A percentile compares a stretch with the other conserved stretches of the same genome.
Conservation (phyloP, 2,329 filamentous ascomycete species). For the Neodidymelliopsis sp. region DNA sequence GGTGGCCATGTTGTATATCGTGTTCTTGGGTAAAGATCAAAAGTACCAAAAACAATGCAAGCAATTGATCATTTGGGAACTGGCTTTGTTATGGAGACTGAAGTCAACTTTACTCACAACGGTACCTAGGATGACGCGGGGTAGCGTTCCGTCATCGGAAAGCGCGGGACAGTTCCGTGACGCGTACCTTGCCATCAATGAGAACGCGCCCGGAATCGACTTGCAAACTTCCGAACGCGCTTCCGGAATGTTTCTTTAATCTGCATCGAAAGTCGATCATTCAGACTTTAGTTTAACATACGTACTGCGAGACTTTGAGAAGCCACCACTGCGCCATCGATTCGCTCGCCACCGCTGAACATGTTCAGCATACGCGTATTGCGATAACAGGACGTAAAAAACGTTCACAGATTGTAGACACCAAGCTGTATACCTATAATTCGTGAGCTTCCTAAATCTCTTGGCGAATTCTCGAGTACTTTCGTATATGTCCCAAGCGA, state of each 20-base stretch:
- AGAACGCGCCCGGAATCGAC: not conserved
- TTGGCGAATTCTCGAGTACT: slow-evolving; percentile 1
- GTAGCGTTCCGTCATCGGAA: slow-evolving; percentile 20
- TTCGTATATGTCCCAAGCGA: slow-evolving; percentile 1
- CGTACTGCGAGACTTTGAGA: too few species aligned
- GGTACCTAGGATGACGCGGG: slow-evolving; percentile 13
- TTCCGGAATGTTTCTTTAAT: not conserved
- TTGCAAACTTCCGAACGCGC: not conserved
- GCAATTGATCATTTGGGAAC: not conserved
- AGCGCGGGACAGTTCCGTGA: slow-evolving; percentile 14
- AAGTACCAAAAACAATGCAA: not conserved
- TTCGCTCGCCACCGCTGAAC: too few species aligned
- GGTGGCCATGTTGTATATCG: slow-evolving; percentile 38
- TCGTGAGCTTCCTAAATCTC: not conserved
- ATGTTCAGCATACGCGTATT: too few species aligned
- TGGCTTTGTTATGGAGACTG: not conserved
- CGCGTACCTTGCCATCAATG: not conserved
- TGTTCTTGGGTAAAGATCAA: not conserved
- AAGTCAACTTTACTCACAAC: not conserved
- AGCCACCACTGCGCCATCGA: too few species aligned
- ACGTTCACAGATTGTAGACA: too few species aligned
- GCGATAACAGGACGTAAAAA: not conserved
- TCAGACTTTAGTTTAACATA: too few species aligned
- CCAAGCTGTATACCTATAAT: not conserved
- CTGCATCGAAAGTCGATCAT: too few species aligned